Evolutionary conservation across 2,329 filamentous ascomycete species (phyloP), one percentile per base, ranked within the genome.

Genomic region (Fusarium odoratissimum): DNA sequence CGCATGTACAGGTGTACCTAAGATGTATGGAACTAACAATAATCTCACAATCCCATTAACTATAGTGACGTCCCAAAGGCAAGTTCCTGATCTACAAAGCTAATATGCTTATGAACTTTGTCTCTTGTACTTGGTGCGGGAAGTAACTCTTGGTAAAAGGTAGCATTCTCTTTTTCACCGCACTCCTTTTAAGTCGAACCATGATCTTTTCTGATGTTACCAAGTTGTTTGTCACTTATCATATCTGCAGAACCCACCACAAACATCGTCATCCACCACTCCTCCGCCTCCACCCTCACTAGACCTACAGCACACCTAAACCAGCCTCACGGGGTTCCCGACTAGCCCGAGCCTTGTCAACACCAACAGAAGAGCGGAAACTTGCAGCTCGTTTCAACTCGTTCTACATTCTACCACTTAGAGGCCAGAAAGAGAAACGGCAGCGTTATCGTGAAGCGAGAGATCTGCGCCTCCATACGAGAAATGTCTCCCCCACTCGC

Each of bases 311-410:
- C 48, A 65, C 35, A 42, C 56, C 48, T 58, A 62, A 56, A 66
- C 62, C 73, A 67, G 64, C 71, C 71, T 64, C 62, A 76, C 75
- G 75, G 75, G 40, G 73, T 73, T 56, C 25, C 75, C 49, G 49
- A 28, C 49, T 52, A 52, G 33, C 33, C 33, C 73, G 73, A 63
- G 57, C 69, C 63, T 61, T 74, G 63, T 61, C 64, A 61, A 60
- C 33, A 49, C 37, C 40, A 60, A 45, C 58, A 62, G 59, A 52
- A 40, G n/a, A 23, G 55, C 58, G 59, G 66, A 49, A 70, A 44
- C 51, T n/a, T 71, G 59, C 55, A 67, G 51, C 54, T 71, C 41
- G 55, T 63, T 56, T 57, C 68, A 30, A 35, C n/a, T 45, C 44
- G 49, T 59, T 66, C 40, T 48, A 30, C 14, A 25, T 13, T 56